Base-by-base conservation (phyloP, 2,329 filamentous ascomycete species). In the Fusarium compactum region DNA sequence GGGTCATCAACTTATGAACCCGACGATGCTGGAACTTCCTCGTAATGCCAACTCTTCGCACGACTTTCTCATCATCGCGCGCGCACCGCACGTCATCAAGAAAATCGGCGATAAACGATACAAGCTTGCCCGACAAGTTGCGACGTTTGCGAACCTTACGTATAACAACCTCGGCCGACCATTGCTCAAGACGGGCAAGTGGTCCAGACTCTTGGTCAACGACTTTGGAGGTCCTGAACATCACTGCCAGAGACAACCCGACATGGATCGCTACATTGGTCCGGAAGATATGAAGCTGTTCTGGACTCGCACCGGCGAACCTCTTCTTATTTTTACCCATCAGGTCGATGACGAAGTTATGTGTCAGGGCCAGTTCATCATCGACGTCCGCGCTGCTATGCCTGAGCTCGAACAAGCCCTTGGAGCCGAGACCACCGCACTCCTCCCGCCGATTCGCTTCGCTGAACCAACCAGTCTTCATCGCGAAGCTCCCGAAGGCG, bases 201-300 rank as follows among this genome's bases (percentile, higher is more conserved):
- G 70, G 70, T 62, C 67, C 2, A 62, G 48, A 15, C 48, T 73
- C 12, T 57, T 73, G 5, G 9, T 73, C 11, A 30, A 71, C 5
- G 58, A 73, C 20, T 71, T 63, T 25, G 50, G 43, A 4, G 67
- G 67, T 3, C 70, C 70, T 0, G 65, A 71, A 6, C 70, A 73
- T 7, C 70, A 73, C 41, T 73, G 70, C 55, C 48, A 71, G 27
- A 40, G 30, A 8, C 54, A 73, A 25, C 70, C 70, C 3, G 34
- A 40, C 24, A 73, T 73, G 70, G 70, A 73, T 29, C 58, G 38
- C 20, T 73, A 73, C 8, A 59, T 73, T 2, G 70, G 70, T 0
- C 70, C 70, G 0, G 70, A 73, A 15, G 70, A 73, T 7, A 73
- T 73, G 70, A 73, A 73, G 70, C 43, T 73, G 11, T 73, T 73